phyloP scores from a whole-genome alignment of 1,284 basidiomycete species.

The Caloboletus inedulis region DNA sequence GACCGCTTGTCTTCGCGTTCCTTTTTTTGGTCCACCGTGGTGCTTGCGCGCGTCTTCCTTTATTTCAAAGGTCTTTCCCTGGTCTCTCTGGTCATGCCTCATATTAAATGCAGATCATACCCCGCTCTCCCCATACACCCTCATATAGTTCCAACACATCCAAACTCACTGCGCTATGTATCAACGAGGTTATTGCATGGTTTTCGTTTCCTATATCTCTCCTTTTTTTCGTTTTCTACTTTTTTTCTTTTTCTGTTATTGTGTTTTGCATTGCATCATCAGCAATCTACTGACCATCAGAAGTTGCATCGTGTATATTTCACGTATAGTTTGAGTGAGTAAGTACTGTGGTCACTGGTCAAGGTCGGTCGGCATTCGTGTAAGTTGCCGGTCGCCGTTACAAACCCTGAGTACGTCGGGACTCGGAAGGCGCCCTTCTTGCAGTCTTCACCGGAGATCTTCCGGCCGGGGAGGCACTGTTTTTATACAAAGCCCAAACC shows the following conservation, averaged over 20 bases:
- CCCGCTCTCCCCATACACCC: slow-evolving; percentile 7
- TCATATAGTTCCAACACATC: not conserved
- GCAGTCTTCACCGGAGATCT: too few relatives aligned
- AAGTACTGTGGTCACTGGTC: too few relatives aligned
- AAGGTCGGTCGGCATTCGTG: not conserved
- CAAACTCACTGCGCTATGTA: slow-evolving; percentile 28
- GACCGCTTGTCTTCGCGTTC: slow-evolving; percentile 2
- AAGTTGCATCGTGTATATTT: not conserved
- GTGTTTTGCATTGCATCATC: slow-evolving; percentile 8
- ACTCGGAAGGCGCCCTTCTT: too few relatives aligned
- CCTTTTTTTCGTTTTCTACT: not conserved
- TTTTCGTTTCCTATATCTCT: not conserved
- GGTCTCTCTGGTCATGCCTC: slow-evolving; percentile 12
- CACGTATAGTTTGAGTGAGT: not conserved
- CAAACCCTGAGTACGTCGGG: too few relatives aligned
- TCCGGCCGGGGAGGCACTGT: too few relatives aligned
- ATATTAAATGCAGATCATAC: slow-evolving; percentile 21
- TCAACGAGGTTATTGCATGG: slow-evolving; percentile 27
- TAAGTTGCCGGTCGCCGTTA: not conserved
- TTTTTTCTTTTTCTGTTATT: slow-evolving; percentile 1
- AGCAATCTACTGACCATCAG: slow-evolving; percentile 24
- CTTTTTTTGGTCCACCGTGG: slow-evolving; percentile 1
- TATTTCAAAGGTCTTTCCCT: slow-evolving; percentile 1
- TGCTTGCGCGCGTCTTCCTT: not conserved
- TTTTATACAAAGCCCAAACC: too few relatives aligned